phyloP scores from a whole-genome alignment of 2,329 filamentous ascomycete species.

The Ascochyta lentis region DNA sequence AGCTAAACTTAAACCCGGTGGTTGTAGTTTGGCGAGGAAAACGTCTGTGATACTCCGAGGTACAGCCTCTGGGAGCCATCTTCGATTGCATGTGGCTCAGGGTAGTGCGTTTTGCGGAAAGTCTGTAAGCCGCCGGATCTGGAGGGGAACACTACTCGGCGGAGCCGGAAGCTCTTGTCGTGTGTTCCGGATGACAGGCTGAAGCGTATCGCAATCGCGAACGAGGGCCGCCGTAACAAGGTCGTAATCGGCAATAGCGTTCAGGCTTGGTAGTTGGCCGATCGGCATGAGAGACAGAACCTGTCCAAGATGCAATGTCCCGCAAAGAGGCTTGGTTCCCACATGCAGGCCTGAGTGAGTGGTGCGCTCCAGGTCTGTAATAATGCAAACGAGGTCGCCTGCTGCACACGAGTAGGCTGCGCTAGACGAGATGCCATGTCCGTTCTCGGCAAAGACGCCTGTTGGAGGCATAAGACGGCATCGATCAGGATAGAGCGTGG shows the following conservation, averaged over 20 bases:
- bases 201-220: constrained; percentile 8
- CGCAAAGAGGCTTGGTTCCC: constrained; percentile 21
- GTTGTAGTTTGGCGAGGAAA: constrained; percentile 20
- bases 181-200: constrained; percentile 14
- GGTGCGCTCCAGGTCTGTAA: constrained; percentile 16
- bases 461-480: constrained; percentile 33
- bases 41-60: constrained; percentile 8
- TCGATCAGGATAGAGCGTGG: constrained; percentile 33
- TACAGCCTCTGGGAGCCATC: constrained; percentile 14
- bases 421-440: constrained; percentile 27
- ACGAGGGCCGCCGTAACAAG: constrained; percentile 2
- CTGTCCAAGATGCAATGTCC: constrained; percentile 13
- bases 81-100: background rate
- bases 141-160: background rate
- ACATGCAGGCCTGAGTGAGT: constrained; percentile 20
- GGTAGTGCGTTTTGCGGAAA: background rate
- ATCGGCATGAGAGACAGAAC: constrained; percentile 15
- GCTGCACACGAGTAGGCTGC: constrained; percentile 29
- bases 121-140: constrained; percentile 1
- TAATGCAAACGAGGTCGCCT: constrained; percentile 18
- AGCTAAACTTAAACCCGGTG: constrained; percentile 35
- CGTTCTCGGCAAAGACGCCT: constrained; percentile 30
- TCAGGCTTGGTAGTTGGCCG: constrained; percentile 7
- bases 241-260: constrained; percentile 13
- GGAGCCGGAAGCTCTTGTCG: background rate